A percentile compares a stretch with the other conserved stretches of the same genome.
These are phyloP conservation scores for Neoboletus magnificus DNA, from an alignment of 768 basidiomycete genomes.

Conservation along the genomic window DNA sequence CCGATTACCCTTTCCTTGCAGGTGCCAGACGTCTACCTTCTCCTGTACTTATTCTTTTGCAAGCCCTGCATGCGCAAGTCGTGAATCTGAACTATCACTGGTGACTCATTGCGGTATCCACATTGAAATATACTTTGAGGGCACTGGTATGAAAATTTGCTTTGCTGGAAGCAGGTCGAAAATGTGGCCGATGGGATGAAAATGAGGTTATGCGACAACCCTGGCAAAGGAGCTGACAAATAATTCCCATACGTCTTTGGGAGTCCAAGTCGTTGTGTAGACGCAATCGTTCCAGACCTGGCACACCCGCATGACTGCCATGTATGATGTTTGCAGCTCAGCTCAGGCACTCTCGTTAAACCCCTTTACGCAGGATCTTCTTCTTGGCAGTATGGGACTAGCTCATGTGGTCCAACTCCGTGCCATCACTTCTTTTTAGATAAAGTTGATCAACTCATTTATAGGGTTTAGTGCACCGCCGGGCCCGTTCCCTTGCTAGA, in stretches of 20 bases:
- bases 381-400: too few species aligned
- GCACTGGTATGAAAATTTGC: constrained; percentile 4
- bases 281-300: too few species aligned
- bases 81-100: background rate
- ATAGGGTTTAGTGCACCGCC: too few species aligned
- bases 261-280: background rate
- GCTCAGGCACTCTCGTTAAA: too few species aligned
- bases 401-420: too few species aligned
- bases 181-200: background rate
- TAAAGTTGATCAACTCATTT: too few species aligned
- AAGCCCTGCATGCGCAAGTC: constrained; percentile 3
- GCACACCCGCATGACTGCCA: too few species aligned
- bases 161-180: constrained; percentile 6
- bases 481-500: too few species aligned
- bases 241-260: constrained; percentile 1
- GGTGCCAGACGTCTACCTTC: constrained; percentile 1
- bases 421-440: too few species aligned
- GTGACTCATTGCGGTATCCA: background rate
- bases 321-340: too few species aligned
- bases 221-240: background rate
- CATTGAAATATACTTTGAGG: constrained; percentile 4
- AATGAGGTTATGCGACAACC: background rate
- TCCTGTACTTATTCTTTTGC: constrained; percentile 7
- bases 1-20: constrained; percentile 8
- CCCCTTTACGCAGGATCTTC: too few species aligned